Base-by-base conservation (phyloP, 1,284 basidiomycete genomes). In the Leccinum variabile region DNA sequence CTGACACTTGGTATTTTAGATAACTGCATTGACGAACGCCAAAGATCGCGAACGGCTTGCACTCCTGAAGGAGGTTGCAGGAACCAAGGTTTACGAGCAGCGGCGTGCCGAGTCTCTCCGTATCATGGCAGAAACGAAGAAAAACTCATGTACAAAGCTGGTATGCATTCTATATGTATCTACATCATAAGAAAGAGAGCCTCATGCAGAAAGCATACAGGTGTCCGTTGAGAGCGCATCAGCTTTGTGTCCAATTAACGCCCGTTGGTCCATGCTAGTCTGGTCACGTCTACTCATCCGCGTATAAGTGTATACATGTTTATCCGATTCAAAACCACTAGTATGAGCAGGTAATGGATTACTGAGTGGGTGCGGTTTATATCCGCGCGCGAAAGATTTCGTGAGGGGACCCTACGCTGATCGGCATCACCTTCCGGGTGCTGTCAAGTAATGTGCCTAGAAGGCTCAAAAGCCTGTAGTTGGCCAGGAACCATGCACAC, bases 21-120 rank as follows among this genome's bases (percentile, higher is more conserved):
- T 99, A 70, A 98, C 97, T 22, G 90, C 94, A 35, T 81, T 99
- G 16, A 99, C 97, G 6, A 99, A 99, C 69, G 96, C 97, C 44
- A 97, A 97, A 76, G 97, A 99, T 72, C 87, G 91, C 65, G 97
- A 99, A 75, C 88, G 97, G 2, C 84, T 99, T 4, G 89, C 92
- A 1, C 83, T 99, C 16, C 82, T 99, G 57, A 99, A 99, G 73
- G 97, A 99, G 76, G 97, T 99, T 0, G 97, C 97, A 0, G 97
- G 97, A 1, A 99, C 97, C 0, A 94, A 97, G 70, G 95, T 99
- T 1, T 99, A 99, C 75, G 97, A 99, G 77, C 92, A 97, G 72
- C 89, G 97, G 57, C 86, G 97, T 13, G 71, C 91, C 1, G 97
- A 99, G 75, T 97, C 94, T 11, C 82, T 97, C 33, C 91, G 93